A percentile compares a stretch with the other conserved stretches of the same genome.
phyloP scores from a whole-genome alignment of 306 rosid species.

The Astragalus membranaceus region DNA sequence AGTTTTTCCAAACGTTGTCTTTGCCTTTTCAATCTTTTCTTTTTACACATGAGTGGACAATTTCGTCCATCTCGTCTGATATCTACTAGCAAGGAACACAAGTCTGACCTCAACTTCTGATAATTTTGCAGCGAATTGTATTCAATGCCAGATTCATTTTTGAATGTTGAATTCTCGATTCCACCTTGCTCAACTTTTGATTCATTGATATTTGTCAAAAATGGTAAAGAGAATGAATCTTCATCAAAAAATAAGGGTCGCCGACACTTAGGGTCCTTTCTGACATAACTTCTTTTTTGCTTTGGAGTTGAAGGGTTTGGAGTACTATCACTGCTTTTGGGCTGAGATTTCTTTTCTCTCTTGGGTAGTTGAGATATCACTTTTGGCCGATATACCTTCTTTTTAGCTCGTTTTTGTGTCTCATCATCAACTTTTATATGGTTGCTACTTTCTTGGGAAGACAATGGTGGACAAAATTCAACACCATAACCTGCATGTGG shows the following conservation, averaged over 20 bases:
- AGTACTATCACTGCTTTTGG: background rate
- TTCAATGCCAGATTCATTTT: background rate
- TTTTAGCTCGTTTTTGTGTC: background rate
- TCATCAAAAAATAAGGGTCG: background rate
- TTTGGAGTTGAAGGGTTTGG: slow-evolving; percentile 26
- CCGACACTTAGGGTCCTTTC: background rate
- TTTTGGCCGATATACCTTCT: slow-evolving; percentile 32
- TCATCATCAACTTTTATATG: background rate
- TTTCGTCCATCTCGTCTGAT: background rate
- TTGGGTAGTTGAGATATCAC: background rate
- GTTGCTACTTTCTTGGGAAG: slow-evolving; percentile 10
- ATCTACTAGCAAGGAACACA: background rate
- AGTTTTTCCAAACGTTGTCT: background rate
- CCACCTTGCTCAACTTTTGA: background rate
- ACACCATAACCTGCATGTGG: background rate
- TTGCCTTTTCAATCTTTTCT: background rate
- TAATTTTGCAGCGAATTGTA: background rate
- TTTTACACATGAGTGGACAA: slow-evolving; percentile 4
- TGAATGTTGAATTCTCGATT: background rate
- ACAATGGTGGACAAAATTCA: background rate
- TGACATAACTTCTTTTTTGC: background rate
- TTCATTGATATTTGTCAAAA: background rate
- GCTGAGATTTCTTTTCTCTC: background rate
- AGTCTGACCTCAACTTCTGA: background rate
- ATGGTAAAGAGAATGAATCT: background rate